Evolutionary conservation across 768 basidiomycete species (phyloP).

Genomic region (Suillus subalutaceus): DNA sequence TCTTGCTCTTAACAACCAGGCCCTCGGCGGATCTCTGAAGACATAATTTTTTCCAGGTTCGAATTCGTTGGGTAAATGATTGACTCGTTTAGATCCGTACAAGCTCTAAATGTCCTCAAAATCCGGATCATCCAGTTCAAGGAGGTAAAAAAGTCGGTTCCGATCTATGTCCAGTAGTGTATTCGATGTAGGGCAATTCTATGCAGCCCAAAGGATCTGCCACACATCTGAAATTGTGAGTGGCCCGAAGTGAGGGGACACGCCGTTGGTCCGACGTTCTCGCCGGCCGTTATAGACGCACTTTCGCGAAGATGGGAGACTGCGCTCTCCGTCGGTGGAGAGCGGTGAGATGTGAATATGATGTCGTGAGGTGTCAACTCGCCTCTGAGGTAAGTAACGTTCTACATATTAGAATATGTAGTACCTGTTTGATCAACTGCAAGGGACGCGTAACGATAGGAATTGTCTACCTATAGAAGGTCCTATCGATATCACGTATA

Average conservation of each 20-base stretch:
- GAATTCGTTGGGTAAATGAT: background rate
- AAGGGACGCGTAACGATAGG: background rate
- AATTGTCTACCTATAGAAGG: background rate
- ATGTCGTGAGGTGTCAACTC: background rate
- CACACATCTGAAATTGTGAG: background rate
- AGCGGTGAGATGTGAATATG: background rate
- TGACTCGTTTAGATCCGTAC: background rate
- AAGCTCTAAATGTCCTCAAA: background rate
- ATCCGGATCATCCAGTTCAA: background rate
- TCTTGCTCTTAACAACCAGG: background rate
- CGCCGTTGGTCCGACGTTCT: background rate
- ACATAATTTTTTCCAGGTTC: background rate
- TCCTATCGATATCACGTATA: background rate
- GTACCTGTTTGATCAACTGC: background rate
- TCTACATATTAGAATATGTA: background rate
- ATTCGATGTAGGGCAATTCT: background rate
- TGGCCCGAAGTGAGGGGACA: background rate
- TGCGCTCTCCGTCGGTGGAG: background rate
- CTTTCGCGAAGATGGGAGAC: background rate
- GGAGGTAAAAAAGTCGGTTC: too few relatives aligned
- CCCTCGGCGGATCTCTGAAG: background rate
- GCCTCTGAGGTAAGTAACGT: conserved; percentile 1
- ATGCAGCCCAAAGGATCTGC: background rate
- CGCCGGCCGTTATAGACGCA: background rate
- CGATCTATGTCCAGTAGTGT: background rate